Evolutionary conservation across 179 eudicot genomes (phyloP), one percentile per base, ranked within the genome.

Genomic region (Actinidia arguta): DNA sequence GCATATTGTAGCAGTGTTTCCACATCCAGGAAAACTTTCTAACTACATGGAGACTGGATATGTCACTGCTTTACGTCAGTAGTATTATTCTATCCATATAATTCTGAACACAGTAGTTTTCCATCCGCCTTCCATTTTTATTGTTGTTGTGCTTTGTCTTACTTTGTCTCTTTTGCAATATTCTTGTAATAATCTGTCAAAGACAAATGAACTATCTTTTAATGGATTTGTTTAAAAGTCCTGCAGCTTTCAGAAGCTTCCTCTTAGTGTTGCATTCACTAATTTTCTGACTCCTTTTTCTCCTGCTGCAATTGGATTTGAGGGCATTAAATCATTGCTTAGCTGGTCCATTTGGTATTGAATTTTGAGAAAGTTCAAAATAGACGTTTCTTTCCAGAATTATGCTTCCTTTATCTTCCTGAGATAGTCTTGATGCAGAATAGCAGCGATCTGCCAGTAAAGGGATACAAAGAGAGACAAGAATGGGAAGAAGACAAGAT

Each of bases 241-340:
- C 42, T 74, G 62, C 63, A 74, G 62, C 62, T 74, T 52, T 74
- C 48, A 27, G 78, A 54, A 31, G 62, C 63, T 74, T 71, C 63
- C 13, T 31, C 78, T 52, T 50, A 14, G 6, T 24, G 52, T 27
- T 14, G 27, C 8, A 14, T 74, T n/a, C 46, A 17, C 24, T 27
- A 63, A 1, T 27, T 25, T 74, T 74, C 62, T 17, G 25, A 55
- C 42, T 54, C 31, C 3, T 25, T 73, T 51, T 50, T 54, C 61
- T 74, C 22, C 48, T 55, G 16, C 25, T 31, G 47, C 63, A 52
- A 8, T 74, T 52, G 46, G 59, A n/a, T 6, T 52, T 14, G 17
- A 13, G 13, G 13, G n/a, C 16, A 9, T 27, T 27, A 74, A 6
- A 7, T 74, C 50, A 68, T 39, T 42, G 12, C 63, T 16, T 74